Evolutionary conservation across 2,329 filamentous ascomycete species (phyloP), one percentile per base, ranked within the genome.

Genomic region (Coniosporium tulheliwenetii): DNA sequence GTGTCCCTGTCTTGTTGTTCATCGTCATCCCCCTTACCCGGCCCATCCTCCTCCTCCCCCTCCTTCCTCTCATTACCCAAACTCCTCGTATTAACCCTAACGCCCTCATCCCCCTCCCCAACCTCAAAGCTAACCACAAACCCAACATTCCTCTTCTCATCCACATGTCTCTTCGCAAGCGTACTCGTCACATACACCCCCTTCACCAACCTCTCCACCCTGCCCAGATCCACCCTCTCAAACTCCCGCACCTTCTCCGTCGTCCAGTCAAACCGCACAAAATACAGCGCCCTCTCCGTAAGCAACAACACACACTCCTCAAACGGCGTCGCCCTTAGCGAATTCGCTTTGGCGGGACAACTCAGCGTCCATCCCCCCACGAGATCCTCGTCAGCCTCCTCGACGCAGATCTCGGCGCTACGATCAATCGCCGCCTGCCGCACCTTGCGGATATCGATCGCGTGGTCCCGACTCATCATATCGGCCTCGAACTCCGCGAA

Each of bases 401-500:
- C 64, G 36, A 96, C 78, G 4, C 93, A 87, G 33, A 93, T 82
- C 51, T 83, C 85, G 48, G 84, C 79, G 49, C 83, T 89, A 2
- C 82, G 81, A 50, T 95, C 87, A 46, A 96, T 89, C 8, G 91
- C 91, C 47, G 84, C 80, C 55, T 93, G 82, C 34, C 89, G 75
- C 56, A 94, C 79, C 51, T 81, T 85, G 31, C 77, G 70, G 56
- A 94, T 77, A 1, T 89, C 93, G 10, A 96, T 76, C 0, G 85
- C 86, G 10, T 89, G 89, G 53, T 98, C 91, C 37, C 84, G 81
- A 36, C 79, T 87, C 74, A 87, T 93, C 76, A 98, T 86, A 50
- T 87, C 82, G 12, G 81, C 77, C 54, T 95, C 86, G 47, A 98
- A 98, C 49, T 98, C 91, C 42, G 89, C 83, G 55, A 96, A 96